These are phyloP conservation scores for Gomphus bonarii DNA, from an alignment of 1,284 basidiomycete species.

Conservation along the genomic window DNA sequence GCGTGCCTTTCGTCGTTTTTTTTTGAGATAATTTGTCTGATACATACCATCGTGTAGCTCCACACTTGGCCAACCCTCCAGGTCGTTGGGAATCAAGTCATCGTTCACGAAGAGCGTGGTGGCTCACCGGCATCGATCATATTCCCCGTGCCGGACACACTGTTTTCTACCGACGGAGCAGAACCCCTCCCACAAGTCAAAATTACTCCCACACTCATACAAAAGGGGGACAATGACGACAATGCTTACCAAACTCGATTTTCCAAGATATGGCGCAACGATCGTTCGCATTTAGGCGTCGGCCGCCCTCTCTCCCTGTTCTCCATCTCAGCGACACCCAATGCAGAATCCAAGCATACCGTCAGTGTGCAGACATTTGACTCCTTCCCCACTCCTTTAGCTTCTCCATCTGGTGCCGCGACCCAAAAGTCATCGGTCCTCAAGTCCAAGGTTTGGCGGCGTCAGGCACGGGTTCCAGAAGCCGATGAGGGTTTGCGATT, in stretches of 20 bases:
- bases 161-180: conserved; percentile 5
- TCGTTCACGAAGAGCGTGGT: conserved; percentile 11
- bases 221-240: conserved; percentile 5
- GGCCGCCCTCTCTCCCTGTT: conserved; percentile 8
- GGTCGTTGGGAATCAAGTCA: conserved; percentile 8
- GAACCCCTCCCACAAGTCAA: conserved; percentile 11
- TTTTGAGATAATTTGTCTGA: background rate
- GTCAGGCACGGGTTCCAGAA: conserved; percentile 4
- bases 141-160: conserved; percentile 10
- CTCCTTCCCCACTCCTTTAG: conserved; percentile 5
- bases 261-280: conserved; percentile 12
- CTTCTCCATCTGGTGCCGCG: background rate
- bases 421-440: background rate
- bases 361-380: conserved; percentile 11
- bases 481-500: conserved; percentile 8
- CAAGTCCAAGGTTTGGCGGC: conserved; percentile 1
- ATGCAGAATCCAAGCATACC: conserved; percentile 1
- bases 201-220: conserved; percentile 10
- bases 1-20: background rate
- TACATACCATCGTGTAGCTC: background rate
- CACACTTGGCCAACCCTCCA: conserved; percentile 11
- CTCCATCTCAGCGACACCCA: conserved; percentile 5
- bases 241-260: conserved; percentile 12
- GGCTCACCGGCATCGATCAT: conserved; percentile 7
- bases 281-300: background rate